Conservation (phyloP, 345 rosid species). For the Rhodamnia rubescens region DNA sequence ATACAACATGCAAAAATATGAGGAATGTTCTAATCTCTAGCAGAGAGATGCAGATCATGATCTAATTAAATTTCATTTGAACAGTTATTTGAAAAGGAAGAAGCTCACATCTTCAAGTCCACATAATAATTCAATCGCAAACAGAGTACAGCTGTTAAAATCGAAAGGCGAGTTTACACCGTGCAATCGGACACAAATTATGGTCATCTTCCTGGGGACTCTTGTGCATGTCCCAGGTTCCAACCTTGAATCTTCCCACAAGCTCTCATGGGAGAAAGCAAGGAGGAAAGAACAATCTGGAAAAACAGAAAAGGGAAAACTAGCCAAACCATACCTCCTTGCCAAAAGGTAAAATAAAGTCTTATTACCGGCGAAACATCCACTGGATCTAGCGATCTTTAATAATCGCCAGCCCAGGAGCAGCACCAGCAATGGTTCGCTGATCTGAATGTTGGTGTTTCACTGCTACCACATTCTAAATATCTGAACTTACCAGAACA, state of each 20-base stretch:
- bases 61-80: not conserved
- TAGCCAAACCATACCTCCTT: not conserved
- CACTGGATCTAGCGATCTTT: not conserved
- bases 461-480: not conserved
- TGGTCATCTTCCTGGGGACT: not conserved
- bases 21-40: not conserved
- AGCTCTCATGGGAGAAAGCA: not conserved
- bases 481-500: constrained; percentile 53
- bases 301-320: not conserved
- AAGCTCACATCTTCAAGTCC: not conserved
- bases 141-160: not conserved
- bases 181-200: not conserved
- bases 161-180: not conserved
- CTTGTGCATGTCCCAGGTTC: not conserved
- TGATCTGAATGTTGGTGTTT: not conserved
- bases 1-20: not conserved
- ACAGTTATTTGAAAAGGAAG: not conserved
- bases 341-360: not conserved
- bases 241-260: not conserved
- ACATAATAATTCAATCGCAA: not conserved
- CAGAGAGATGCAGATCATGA: not conserved
- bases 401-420: not conserved
- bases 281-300: not conserved
- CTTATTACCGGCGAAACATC: not conserved
- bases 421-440: not conserved